Base-by-base conservation (phyloP, 805 yeast species). In the Kuraishia capsulata region DNA sequence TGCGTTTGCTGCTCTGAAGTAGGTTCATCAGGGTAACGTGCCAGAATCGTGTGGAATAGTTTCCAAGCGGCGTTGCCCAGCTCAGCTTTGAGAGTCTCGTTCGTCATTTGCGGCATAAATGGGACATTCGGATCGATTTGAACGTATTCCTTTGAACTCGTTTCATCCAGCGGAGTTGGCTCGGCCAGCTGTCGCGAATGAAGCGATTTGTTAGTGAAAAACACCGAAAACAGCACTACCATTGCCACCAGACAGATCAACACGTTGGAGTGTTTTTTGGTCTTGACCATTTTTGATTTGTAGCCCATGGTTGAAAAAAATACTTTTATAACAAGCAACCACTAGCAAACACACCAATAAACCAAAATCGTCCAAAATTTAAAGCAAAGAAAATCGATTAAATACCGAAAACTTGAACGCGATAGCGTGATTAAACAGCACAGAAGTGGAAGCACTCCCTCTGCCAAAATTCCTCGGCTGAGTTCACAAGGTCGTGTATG, bases 1-100 rank as follows among this genome's bases (percentile, higher is more conserved):
- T 90, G 82, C 23, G 65, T 55, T 37, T 76, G 69, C 51, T 90
- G 88, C 33, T 69, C 71, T 3, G 52, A 47, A 1, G 79, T 60
- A 16, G 98, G 98, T 20, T 62, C 61, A 33, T 83, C 96, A 0
- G 98, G 97, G 53, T 84, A 92, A 52, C 96, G 71, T 1, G 97
- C 95, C 36, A 92, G 65, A 25, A 89, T 78, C 0, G 97, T 90
- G 59, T 92, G 98, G 53, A 92, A 77, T 31, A 90, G 62, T 52
- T 74, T 84, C 98, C 98, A 90, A 0, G 95, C 79, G 0, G 97
- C 82, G 41, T 84, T 73, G 1, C 98, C 98, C 5, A 90, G 70
- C 50, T 84, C 92, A 2, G 94, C 92, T 45, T 58, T 59, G 21
- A 57, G 39, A 4, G 64, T 58, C 36, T 38, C 42, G 28, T 43